A percentile compares a stretch with the other conserved stretches of the same genome.
Conservation (phyloP, 1,284 basidiomycete genomes). For the Coniferiporia weirii region DNA sequence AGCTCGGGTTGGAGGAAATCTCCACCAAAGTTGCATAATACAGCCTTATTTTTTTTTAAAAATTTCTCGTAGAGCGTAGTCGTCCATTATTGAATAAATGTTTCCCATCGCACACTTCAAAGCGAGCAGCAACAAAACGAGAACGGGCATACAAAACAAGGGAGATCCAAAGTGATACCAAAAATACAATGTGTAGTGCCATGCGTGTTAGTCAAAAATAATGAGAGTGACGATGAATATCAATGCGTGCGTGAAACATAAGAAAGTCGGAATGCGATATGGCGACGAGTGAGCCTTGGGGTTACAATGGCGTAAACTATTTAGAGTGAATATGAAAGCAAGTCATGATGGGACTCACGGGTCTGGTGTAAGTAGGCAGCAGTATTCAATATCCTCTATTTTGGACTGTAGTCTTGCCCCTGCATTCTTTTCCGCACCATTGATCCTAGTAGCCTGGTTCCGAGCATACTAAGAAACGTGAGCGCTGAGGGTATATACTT, state of each 20-base stretch:
- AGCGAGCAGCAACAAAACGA: too few relatives aligned
- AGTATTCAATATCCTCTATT: not conserved
- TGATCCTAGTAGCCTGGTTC: conserved; percentile 8
- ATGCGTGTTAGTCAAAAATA: too few relatives aligned
- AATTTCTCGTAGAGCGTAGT: not conserved
- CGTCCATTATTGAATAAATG: not conserved
- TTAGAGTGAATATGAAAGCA: conserved; percentile 12
- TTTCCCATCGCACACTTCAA: too few relatives aligned
- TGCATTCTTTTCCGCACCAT: conserved; percentile 11
- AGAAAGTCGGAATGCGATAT: too few relatives aligned
- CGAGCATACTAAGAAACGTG: not conserved
- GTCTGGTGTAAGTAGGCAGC: not conserved
- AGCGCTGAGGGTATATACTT: not conserved
- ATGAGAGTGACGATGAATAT: too few relatives aligned
- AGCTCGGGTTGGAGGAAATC: conserved; percentile 27
- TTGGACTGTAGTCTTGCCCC: not conserved
- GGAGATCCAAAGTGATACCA: too few relatives aligned
- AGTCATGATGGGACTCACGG: not conserved
- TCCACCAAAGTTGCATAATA: conserved; percentile 29
- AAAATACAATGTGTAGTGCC: too few relatives aligned
- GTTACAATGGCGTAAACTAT: too few relatives aligned
- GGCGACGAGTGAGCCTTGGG: too few relatives aligned
- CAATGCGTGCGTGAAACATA: too few relatives aligned
- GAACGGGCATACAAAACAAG: too few relatives aligned
- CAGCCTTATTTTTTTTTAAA: not conserved